Percentiles rank a stretch among this genome's conserved stretches.
These are phyloP conservation scores for Davidsoniella eucalypti DNA, from an alignment of 2,329 filamentous ascomycete genomes.

Conservation along the genomic window DNA sequence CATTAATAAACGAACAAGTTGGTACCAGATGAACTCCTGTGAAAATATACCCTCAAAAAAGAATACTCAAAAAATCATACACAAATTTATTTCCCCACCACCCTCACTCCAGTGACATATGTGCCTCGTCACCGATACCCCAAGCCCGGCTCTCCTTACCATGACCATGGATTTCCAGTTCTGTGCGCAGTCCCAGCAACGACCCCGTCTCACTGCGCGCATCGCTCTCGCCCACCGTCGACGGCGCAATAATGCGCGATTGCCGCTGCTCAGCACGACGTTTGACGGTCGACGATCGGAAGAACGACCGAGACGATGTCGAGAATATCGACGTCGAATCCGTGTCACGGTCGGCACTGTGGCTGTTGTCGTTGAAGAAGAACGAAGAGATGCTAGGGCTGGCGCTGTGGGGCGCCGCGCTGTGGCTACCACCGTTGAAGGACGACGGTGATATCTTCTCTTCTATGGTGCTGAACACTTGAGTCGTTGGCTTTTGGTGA, in stretches of 20 bases:
- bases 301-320: conserved; percentile 31
- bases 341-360: conserved; percentile 15
- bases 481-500: conserved; percentile 13
- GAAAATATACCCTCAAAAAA: background rate
- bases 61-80: background rate
- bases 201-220: conserved; percentile 27
- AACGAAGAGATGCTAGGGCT: conserved; percentile 7
- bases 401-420: conserved; percentile 5
- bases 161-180: conserved; percentile 36
- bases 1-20: no score
- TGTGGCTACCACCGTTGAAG: no score
- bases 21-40: no score
- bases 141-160: conserved; percentile 44
- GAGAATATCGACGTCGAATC: conserved; percentile 31
- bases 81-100: conserved; percentile 21
- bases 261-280: conserved; percentile 24
- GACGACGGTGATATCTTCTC: conserved; percentile 20
- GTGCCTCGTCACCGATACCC: conserved; percentile 69
- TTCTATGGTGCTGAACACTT: conserved; percentile 22
- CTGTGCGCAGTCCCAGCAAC: conserved; percentile 27
- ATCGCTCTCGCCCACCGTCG: conserved; percentile 20
- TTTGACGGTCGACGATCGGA: conserved; percentile 24
- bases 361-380: background rate
- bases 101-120: conserved; percentile 60
- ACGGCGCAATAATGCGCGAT: conserved; percentile 24